A percentile compares a stretch with the other conserved stretches of the same genome.
Evolutionary conservation across 2,329 filamentous ascomycete genomes (phyloP).

Genomic region (Fusarium burgessii): DNA sequence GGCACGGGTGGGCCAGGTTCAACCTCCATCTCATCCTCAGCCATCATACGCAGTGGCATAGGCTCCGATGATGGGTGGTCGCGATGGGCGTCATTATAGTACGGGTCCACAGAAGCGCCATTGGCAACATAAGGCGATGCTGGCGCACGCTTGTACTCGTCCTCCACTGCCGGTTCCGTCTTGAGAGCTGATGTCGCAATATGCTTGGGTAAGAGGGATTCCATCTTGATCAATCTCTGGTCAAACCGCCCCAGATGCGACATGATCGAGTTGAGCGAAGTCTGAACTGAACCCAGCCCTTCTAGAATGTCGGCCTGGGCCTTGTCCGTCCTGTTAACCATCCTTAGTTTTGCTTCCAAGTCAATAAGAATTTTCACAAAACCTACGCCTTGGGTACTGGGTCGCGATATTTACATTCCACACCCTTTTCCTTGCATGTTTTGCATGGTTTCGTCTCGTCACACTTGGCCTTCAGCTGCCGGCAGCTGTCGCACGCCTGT

Average conservation of each 20-base stretch:
- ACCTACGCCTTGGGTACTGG: slow-evolving; percentile 89
- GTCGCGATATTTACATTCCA: slow-evolving; percentile 89
- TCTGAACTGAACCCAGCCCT: slow-evolving; percentile 59
- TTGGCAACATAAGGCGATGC: slow-evolving; percentile 41
- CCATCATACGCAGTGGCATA: slow-evolving; percentile 47
- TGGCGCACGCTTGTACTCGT: slow-evolving; percentile 46
- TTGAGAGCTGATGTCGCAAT: slow-evolving; percentile 37
- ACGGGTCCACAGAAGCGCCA: slow-evolving; percentile 38
- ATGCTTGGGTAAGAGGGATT: slow-evolving; percentile 45
- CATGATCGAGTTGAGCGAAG: slow-evolving; percentile 52
- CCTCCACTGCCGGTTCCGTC: slow-evolving; percentile 48
- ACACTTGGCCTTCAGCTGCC: slow-evolving; percentile 89
- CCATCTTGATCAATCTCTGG: slow-evolving; percentile 52
- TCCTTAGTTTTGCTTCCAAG: slow-evolving; percentile 16
- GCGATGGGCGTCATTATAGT: slow-evolving; percentile 42
- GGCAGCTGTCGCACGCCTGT: slow-evolving; percentile 91
- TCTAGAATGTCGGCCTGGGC: slow-evolving; percentile 71
- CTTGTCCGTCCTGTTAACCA: slow-evolving; percentile 65
- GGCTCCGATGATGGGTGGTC: slow-evolving; percentile 48
- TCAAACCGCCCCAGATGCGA: slow-evolving; percentile 56
- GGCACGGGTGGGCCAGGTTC: slow-evolving; percentile 65
- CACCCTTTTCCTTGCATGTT: slow-evolving; percentile 87
- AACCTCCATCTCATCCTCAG: slow-evolving; percentile 63
- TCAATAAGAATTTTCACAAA: not conserved
- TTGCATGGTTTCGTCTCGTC: slow-evolving; percentile 88